phyloP scores from a whole-genome alignment of 2,329 filamentous ascomycete species.

The Ceratocystiopsis sp. region DNA sequence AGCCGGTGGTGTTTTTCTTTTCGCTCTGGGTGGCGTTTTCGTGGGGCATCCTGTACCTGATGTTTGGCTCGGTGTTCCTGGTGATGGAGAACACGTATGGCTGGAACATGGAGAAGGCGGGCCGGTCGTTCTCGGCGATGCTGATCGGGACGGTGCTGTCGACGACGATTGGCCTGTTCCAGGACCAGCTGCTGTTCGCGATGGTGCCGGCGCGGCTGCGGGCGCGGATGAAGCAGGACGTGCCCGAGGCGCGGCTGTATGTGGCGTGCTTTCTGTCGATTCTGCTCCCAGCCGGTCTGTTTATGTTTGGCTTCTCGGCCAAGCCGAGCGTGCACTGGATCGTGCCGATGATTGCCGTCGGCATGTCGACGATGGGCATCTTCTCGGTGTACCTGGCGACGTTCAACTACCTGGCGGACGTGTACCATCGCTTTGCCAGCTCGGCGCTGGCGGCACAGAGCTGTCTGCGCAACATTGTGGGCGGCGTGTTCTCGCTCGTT shows the following conservation, averaged over 20 bases:
- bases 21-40: constrained; percentile 79
- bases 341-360: constrained; percentile 51
- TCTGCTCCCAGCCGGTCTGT: constrained; percentile 62
- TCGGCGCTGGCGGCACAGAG: constrained; percentile 76
- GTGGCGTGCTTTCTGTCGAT: constrained; percentile 63
- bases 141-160: constrained; percentile 48
- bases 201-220: constrained; percentile 23
- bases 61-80: constrained; percentile 64
- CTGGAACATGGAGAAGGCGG: constrained; percentile 50
- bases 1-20: constrained; percentile 72
- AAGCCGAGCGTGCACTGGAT: constrained; percentile 51
- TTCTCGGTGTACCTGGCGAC: constrained; percentile 74
- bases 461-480: constrained; percentile 71
- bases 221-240: constrained; percentile 27
- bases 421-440: constrained; percentile 69
- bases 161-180: constrained; percentile 51
- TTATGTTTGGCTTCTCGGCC: constrained; percentile 63
- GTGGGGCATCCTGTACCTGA: constrained; percentile 79
- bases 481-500: constrained; percentile 65
- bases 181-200: constrained; percentile 47
- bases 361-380: constrained; percentile 67
- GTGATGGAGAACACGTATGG: constrained; percentile 52
- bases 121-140: constrained; percentile 59
- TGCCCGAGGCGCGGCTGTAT: constrained; percentile 66
- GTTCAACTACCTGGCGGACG: constrained; percentile 86